These are phyloP conservation scores for Orbilia ellipsospora DNA, from an alignment of 2,329 filamentous ascomycete species.

Conservation along the genomic window DNA sequence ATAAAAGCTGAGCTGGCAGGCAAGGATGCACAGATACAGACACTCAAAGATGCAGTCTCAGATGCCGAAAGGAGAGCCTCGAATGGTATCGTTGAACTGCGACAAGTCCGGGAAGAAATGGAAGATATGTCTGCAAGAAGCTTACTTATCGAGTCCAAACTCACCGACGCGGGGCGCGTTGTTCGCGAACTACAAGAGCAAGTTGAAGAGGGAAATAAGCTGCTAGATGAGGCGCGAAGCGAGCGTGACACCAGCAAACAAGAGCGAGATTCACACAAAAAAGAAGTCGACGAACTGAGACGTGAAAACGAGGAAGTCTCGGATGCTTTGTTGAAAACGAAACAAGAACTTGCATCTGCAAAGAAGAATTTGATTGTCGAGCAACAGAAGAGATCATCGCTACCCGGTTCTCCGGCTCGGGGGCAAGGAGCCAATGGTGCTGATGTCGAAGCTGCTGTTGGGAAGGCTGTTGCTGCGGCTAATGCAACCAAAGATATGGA, in stretches of 20 bases:
- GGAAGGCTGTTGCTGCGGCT: slow-evolving; percentile 62
- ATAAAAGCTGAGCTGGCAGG: slow-evolving; percentile 90
- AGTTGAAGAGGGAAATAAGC: slow-evolving; percentile 38
- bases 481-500: slow-evolving; percentile 68
- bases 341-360: slow-evolving; percentile 46
- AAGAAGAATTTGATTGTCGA: slow-evolving; percentile 54
- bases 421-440: slow-evolving; percentile 60
- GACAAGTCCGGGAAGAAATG: slow-evolving; percentile 62
- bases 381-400: slow-evolving; percentile 33
- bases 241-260: slow-evolving; percentile 49
- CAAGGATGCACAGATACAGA: slow-evolving; percentile 89
- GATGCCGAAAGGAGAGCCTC: slow-evolving; percentile 87
- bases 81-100: slow-evolving; percentile 72
- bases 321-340: slow-evolving; percentile 40
- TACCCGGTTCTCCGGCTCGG: slow-evolving; percentile 60
- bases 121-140: slow-evolving; percentile 68
- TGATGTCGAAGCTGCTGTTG: slow-evolving; percentile 64
- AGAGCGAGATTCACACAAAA: slow-evolving; percentile 54
- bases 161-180: slow-evolving; percentile 70
- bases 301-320: slow-evolving; percentile 54
- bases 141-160: slow-evolving; percentile 78
- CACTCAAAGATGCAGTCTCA: slow-evolving; percentile 84
- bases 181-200: slow-evolving; percentile 67
- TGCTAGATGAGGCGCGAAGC: slow-evolving; percentile 28
- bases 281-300: slow-evolving; percentile 55